Base-by-base conservation (phyloP, 495 filamentous ascomycete genomes). In the Ramalina intermedia region DNA sequence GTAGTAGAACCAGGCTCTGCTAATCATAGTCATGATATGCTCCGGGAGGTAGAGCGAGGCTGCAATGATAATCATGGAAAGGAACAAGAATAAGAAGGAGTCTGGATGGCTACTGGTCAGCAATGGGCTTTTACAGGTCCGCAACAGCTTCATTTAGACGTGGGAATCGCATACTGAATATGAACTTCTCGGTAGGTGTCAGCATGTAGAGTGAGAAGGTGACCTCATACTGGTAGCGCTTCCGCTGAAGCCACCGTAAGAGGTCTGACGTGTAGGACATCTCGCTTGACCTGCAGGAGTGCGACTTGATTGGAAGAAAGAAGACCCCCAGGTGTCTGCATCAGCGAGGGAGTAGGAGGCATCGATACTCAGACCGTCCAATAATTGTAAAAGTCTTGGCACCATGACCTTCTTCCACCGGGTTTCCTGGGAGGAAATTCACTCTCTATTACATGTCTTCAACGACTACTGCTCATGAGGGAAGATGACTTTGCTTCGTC, bases 1-100 rank as follows among this genome's bases (percentile, higher is more conserved):
- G 57, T 86, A 87, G 73, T 98, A 98, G 69, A 94, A 98, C 79
- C 87, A 94, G 24, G 87, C 77, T 59, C 90, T 81, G 57, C 74
- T 73, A 55, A 82, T 73, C 57, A 98, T 80, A 53, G 78, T 75
- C 53, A 76, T 68, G 57, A 96, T 63, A 63, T 96, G 91, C 51
- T 90, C 80, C 18, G 91, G 91, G 17, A 98, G 83, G 69, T 98
- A 98, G 51, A 96, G 76, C 39, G 83, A 82, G 55, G 78, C 78
- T 49, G 84, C 91, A 57, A 88, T 83, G 52, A 87, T 73, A 58
- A 94, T 77, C 72, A 96, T 81, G 55, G 78, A 79, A 64, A 85
- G 64, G 59, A 93, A 79, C 57, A 93, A 79, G 67, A 98, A 87
- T 60, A 95, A 72, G 61, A 94, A 74, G 9, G 85, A 88, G 72